Conservation (phyloP, 192 early-diverging fungal genomes). For the Mortierella hygrophila region DNA sequence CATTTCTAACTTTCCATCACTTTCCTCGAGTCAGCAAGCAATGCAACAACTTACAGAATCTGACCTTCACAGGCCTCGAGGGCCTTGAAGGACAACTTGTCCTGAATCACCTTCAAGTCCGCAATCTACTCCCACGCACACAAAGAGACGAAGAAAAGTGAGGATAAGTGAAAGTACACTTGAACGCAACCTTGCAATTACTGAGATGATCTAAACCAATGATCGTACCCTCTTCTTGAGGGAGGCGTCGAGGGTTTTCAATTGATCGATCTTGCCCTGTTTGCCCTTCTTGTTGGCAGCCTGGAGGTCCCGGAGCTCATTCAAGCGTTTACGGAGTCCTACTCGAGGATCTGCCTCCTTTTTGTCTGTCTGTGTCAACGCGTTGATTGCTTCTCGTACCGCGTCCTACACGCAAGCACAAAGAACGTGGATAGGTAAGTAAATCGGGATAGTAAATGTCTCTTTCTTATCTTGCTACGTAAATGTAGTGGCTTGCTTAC, state of each 20-base stretch:
- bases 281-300: slow-evolving; percentile 72
- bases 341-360: neutral
- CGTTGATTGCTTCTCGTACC: slow-evolving; percentile 3
- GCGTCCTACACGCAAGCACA: neutral
- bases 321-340: slow-evolving; percentile 63
- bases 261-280: slow-evolving; percentile 72
- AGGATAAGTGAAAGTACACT: neutral
- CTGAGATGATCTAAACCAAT: no score
- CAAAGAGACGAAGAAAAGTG: neutral
- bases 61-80: slow-evolving; percentile 78
- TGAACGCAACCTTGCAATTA: neutral
- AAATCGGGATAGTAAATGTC: neutral
- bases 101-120: slow-evolving; percentile 76
- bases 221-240: slow-evolving; percentile 79
- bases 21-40: neutral
- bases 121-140: neutral
- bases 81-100: slow-evolving; percentile 81
- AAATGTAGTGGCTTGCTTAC: neutral
- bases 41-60: slow-evolving; percentile 65
- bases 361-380: neutral
- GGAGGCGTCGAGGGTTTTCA: slow-evolving; percentile 73
- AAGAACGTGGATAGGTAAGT: neutral
- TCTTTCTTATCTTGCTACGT: neutral
- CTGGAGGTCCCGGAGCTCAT: slow-evolving; percentile 77
- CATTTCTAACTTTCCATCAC: neutral